A percentile compares a stretch with the other conserved stretches of the same genome.
Conservation (phyloP, 2,329 filamentous ascomycete genomes). For the Teratosphaeria zuluensis region DNA sequence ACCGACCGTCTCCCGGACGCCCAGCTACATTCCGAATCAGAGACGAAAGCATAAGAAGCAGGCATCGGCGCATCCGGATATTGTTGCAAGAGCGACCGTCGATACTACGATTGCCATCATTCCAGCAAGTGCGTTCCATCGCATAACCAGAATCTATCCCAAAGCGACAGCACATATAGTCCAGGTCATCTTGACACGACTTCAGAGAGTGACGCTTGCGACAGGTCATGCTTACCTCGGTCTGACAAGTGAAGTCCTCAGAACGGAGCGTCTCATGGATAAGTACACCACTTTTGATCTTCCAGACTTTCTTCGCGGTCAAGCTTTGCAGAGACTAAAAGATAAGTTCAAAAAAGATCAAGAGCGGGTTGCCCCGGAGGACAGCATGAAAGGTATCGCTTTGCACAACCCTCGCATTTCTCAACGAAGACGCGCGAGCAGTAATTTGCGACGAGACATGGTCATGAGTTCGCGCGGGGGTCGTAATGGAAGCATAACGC, state of each 20-base stretch:
- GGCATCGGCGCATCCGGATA: constrained; percentile 87
- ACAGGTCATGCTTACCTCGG: constrained; percentile 94
- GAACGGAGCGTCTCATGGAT: constrained; percentile 89
- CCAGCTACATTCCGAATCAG: constrained; percentile 4
- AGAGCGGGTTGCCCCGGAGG: constrained; percentile 70
- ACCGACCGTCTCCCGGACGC: constrained; percentile 15
- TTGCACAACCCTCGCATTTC: constrained; percentile 69
- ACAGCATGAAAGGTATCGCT: constrained; percentile 85
- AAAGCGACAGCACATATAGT: constrained; percentile 96
- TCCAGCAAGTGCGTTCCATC: constrained; percentile 86
- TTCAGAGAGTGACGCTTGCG: constrained; percentile 87
- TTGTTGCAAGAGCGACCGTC: constrained; percentile 88
- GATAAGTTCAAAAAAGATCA: constrained; percentile 76
- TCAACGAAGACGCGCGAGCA: constrained; percentile 57
- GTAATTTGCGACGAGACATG: constrained; percentile 68
- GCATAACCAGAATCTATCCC: constrained; percentile 86
- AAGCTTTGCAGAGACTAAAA: constrained; percentile 73
- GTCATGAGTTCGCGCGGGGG: constrained; percentile 54
- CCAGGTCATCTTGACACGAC: constrained; percentile 87
- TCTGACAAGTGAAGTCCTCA: constrained; percentile 79
- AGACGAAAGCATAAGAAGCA: constrained; percentile 29
- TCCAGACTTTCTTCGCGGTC: constrained; percentile 79
- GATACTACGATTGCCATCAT: constrained; percentile 99
- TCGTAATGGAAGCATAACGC: constrained; percentile 12
- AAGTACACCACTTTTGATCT: constrained; percentile 85